Evolutionary conservation across 352 stramenopile genomes (phyloP).

Genomic region (Albugo laibachii): DNA sequence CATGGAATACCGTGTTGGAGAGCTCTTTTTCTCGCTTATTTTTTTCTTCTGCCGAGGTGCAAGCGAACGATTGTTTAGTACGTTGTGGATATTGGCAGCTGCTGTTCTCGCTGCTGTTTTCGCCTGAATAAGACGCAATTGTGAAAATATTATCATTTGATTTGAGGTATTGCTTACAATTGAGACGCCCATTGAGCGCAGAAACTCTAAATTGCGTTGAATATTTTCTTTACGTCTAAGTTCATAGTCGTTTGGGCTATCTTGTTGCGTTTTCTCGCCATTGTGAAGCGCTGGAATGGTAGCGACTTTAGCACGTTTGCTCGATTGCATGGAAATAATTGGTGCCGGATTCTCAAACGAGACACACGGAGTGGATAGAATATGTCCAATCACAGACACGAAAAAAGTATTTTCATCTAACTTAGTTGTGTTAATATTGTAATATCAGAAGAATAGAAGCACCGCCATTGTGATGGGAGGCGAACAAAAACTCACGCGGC

Average conservation of each 20-base stretch:
- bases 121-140: background rate
- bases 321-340: background rate
- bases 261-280: background rate
- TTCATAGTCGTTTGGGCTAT: slow-evolving; percentile 43
- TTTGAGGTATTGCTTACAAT: slow-evolving; percentile 8
- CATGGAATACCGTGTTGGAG: no score
- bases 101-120: background rate
- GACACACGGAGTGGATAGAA: no score
- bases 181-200: slow-evolving; percentile 64
- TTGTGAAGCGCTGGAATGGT: background rate
- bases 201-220: slow-evolving; percentile 64
- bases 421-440: no score
- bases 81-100: background rate
- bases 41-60: background rate
- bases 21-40: background rate
- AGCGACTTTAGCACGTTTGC: background rate
- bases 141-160: background rate
- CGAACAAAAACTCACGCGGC: no score
- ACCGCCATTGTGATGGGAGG: no score
- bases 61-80: background rate
- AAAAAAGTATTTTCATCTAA: no score
- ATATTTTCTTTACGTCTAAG: slow-evolving; percentile 69
- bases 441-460: no score
- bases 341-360: background rate
- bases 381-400: no score